phyloP scores from a whole-genome alignment of 2,329 filamentous ascomycete species.

The Alternaria panax region DNA sequence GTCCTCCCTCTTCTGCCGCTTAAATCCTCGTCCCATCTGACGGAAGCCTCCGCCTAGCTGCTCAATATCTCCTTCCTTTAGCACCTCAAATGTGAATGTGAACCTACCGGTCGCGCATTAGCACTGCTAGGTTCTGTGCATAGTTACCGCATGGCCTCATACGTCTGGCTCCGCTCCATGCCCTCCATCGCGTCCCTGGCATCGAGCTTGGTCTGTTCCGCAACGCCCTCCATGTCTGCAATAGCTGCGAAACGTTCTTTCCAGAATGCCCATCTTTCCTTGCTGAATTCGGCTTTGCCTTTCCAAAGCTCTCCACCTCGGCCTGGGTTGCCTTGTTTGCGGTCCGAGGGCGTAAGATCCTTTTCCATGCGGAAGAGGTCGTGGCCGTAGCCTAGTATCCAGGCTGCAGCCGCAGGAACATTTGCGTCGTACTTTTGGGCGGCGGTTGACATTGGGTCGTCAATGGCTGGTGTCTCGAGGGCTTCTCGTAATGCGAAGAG shows the following conservation, averaged over 20 bases:
- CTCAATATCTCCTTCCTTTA: neutral
- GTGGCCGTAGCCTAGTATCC: conserved; percentile 34
- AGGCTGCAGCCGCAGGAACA: conserved; percentile 41
- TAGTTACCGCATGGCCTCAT: conserved; percentile 9
- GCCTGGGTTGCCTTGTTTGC: conserved; percentile 39
- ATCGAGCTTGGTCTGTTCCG: conserved; percentile 30
- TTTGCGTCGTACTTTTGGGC: conserved; percentile 34
- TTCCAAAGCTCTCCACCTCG: conserved; percentile 41
- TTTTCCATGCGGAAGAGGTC: conserved; percentile 33
- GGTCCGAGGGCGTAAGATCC: conserved; percentile 38
- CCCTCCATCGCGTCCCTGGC: conserved; percentile 33
- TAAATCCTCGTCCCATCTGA: neutral
- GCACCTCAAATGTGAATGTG: neutral
- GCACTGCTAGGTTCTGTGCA: neutral
- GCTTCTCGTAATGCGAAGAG: conserved; percentile 41
- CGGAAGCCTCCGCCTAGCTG: neutral
- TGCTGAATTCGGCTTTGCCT: conserved; percentile 40
- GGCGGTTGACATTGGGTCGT: conserved; percentile 27
- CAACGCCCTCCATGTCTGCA: conserved; percentile 27
- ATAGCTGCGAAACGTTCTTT: conserved; percentile 40
- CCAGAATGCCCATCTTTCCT: conserved; percentile 44
- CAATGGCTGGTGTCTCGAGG: conserved; percentile 31
- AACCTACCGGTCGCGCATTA: neutral
- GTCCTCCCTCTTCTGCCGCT: neutral
- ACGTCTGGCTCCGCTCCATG: conserved; percentile 42